Base-by-base conservation (phyloP, 441 rosid species). In the Populus trichocarpa region DNA sequence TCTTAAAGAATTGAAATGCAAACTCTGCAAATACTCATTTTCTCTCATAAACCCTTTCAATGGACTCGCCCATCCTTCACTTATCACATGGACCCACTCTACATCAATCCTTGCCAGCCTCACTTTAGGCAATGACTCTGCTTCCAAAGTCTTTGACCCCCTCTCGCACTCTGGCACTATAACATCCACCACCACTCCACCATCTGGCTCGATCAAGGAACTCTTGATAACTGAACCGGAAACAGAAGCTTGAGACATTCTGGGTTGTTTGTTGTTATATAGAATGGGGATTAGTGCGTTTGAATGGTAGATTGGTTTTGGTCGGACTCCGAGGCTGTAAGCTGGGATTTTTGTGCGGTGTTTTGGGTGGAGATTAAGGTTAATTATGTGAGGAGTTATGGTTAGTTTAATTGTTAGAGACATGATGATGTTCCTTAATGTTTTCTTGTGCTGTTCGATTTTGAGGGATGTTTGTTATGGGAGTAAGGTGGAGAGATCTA, bases 21-120 rank as follows among this genome's bases (percentile, higher is more conserved):
- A 72, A 79, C 92, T 85, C 83, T 94, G 99, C 79, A 96, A 76
- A 77, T 94, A 94, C 90, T 96, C 93, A 69, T 85, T 84, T 83
- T 94, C 98, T 78, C 97, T 90, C 99, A 94, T 96, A 81, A 96
- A 96, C 70, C 98, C 99, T 85, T 80, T 87, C 71, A 96, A 78
- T 23, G 98, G 99, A 83, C 97, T 94, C 64, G 99, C 96, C 98
- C 99, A 96, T 0, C 99, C 99, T 76, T 96, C 97, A 69, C 96
- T 85, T n/a, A 92, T 86, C 85, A 96, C 98, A 26, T 94, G 98
- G 11, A 91, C 94, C 99, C 99, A 96, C 87, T 94, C 98, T 30
- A 92, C 71, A 81, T 96, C 99, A 32, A 93, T 90, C 86, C 84
- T 85, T 8, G 90, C 88, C 70, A 96, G 83, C 81, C 75, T 82